These are phyloP conservation scores for Ceriops tagal DNA, from an alignment of 345 rosid species.

Conservation along the genomic window DNA sequence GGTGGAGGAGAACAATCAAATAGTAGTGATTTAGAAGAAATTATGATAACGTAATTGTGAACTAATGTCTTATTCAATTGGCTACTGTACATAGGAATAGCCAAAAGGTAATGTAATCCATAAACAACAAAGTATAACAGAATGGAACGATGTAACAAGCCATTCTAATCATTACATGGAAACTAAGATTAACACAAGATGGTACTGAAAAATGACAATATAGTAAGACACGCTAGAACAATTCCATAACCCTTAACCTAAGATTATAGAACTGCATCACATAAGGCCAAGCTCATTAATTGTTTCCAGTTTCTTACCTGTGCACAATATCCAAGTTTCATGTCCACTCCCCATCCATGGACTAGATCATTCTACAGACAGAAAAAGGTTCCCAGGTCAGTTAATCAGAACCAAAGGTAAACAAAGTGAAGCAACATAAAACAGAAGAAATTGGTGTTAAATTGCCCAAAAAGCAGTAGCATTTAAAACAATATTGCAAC, in stretches of 20 bases:
- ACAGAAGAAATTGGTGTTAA: not conserved
- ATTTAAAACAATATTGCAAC: too few relatives aligned
- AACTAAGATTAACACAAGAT: not conserved
- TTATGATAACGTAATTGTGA: too few relatives aligned
- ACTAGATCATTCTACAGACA: slow-evolving; percentile 76
- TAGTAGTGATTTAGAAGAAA: not conserved
- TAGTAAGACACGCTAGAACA: not conserved
- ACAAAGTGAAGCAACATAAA: not conserved
- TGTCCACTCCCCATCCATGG: slow-evolving; percentile 99
- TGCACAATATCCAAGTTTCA: slow-evolving; percentile 96
- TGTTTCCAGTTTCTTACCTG: slow-evolving; percentile 46
- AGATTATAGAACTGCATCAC: not conserved
- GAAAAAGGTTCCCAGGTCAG: not conserved
- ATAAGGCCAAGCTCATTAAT: not conserved
- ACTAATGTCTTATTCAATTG: too few relatives aligned
- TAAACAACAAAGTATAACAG: too few relatives aligned
- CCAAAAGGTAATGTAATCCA: too few relatives aligned
- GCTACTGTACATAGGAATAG: too few relatives aligned
- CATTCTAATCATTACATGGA: not conserved
- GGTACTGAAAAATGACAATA: not conserved
- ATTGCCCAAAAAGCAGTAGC: too few relatives aligned
- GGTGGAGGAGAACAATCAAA: not conserved
- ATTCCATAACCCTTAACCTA: not conserved
- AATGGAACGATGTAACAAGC: not conserved
- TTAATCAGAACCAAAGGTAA: not conserved